These are phyloP conservation scores for Phytophthora citrophthora DNA, from an alignment of 352 stramenopile genomes.

Conservation along the genomic window DNA sequence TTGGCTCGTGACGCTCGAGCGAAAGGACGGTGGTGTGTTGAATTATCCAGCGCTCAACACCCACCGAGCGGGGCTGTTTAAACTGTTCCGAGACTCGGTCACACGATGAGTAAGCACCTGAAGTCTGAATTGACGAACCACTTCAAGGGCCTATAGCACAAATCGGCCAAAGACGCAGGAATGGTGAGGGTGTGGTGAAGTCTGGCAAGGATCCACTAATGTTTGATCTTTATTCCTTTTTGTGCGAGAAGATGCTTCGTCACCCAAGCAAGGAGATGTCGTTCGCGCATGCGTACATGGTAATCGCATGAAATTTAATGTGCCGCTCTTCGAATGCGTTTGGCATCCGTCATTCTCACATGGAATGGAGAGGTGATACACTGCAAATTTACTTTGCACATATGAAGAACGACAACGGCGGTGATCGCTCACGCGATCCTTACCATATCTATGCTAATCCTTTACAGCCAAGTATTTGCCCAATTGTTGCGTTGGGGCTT, in stretches of 20 bases:
- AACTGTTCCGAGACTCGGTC: background rate
- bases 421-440: background rate
- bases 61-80: background rate
- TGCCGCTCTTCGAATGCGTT: slow-evolving; percentile 13
- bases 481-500: background rate
- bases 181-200: background rate
- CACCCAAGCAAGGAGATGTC: background rate
- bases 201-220: background rate
- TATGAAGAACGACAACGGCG: slow-evolving; percentile 40
- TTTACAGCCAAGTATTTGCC: background rate
- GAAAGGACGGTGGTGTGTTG: background rate
- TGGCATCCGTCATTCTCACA: slow-evolving; percentile 8
- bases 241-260: background rate
- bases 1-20: background rate
- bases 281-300: background rate
- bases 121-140: background rate
- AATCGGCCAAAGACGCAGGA: background rate
- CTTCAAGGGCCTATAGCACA: background rate
- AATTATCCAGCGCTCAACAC: background rate
- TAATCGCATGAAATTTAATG: background rate
- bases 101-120: background rate
- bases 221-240: background rate
- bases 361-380: slow-evolving; percentile 32
- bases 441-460: background rate
- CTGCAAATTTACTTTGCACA: slow-evolving; percentile 35